Base-by-base conservation (phyloP, 2,329 filamentous ascomycete genomes). In the Aspergillus tubingensis region DNA sequence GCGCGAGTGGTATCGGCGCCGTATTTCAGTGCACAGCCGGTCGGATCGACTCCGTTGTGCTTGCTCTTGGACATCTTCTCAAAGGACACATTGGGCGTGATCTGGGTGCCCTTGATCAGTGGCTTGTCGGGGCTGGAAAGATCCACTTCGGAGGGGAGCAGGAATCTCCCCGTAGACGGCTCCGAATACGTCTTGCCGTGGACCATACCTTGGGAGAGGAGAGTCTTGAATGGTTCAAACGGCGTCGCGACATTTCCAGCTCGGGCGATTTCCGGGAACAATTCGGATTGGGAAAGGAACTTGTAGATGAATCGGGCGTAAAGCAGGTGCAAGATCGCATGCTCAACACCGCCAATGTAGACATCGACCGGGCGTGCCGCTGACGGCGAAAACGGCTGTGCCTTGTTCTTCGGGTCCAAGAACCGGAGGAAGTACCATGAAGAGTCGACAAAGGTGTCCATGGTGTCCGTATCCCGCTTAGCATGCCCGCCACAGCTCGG, bases 1-100 rank as follows among this genome's bases (percentile, higher is more conserved):
- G 91, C 91, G 58, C 92, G 83, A 2, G 91, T 92, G 5, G 91
- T 88, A 74, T 96, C 92, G 1, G 92, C 91, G 21, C 92, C 92
- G 68, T 95, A 89, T 66, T 85, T 86, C 7, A 82, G 78, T 59
- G 95, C 91, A 64, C 89, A 90, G 0, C 80, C 81, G 0, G 85
- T 87, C 0, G 92, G 92, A 71, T 96, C 91, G 6, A 96, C 91
- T 25, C 92, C 92, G 71, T 96, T 96, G 78, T 95, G 83, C 76
- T 96, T 96, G 69, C 91, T 96, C 78, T 96, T 96, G 41, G 91
- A 95, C 92, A 96, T 96, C 73, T 96, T 96, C 74, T 96, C 92
- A 68, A 85, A 96, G 1, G 86, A 88, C 17, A 92, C 76, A 27
- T 80, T 84, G 1, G 89, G 86, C 0, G 71, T 69, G 51, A 83